Conservation (phyloP, 306 rosid genomes). For the Prunus mira region DNA sequence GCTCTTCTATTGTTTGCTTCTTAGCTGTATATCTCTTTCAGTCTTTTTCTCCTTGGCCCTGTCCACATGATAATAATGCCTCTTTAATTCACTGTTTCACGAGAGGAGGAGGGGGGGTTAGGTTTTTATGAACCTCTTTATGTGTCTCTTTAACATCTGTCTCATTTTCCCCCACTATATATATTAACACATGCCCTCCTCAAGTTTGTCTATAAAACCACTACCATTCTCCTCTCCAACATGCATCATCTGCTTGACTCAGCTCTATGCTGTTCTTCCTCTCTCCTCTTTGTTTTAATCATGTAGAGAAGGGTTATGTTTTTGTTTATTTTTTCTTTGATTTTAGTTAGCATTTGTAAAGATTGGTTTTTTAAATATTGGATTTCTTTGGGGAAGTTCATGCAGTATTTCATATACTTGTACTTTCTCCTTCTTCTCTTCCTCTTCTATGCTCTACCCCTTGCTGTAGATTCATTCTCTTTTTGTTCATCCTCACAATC, state of each 20-base stretch:
- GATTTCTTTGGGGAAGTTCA: neutral
- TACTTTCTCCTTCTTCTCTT: neutral
- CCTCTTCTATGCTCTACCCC: neutral
- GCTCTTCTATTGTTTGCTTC: slow-evolving; percentile 24
- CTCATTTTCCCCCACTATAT: neutral
- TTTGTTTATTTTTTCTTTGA: neutral
- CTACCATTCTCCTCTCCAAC: no score
- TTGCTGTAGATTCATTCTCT: neutral
- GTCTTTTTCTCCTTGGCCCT: slow-evolving; percentile 16
- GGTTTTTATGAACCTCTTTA: neutral
- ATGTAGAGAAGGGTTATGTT: neutral
- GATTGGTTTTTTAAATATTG: neutral
- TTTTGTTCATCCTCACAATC: neutral
- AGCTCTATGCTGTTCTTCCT: neutral
- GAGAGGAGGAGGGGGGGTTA: neutral
- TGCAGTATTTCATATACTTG: neutral
- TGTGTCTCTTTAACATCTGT: slow-evolving; percentile 10
- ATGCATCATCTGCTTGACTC: neutral
- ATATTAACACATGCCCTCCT: slow-evolving; percentile 1
- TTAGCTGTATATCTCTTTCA: slow-evolving; percentile 30
- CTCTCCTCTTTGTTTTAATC: neutral
- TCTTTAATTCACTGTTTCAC: slow-evolving; percentile 40
- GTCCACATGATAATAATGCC: slow-evolving; percentile 16
- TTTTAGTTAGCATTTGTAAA: neutral
- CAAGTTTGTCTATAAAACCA: no score